Evolutionary conservation across 129 eudicot species (phyloP).

Genomic region (Pulicaria dysenterica): DNA sequence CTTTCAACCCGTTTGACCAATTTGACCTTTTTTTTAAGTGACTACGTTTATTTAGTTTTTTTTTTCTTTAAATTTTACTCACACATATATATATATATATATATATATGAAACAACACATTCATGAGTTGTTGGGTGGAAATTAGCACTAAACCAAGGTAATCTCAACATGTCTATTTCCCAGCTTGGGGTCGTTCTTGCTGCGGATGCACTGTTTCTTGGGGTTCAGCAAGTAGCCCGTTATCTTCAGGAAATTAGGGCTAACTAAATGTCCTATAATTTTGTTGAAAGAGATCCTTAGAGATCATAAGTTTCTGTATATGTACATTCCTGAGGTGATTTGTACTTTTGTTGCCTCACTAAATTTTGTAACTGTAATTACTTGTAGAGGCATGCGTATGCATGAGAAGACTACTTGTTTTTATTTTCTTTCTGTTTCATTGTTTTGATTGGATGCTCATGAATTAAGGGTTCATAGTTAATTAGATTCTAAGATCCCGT

Average conservation of each 20-base stretch:
- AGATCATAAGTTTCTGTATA: constrained; percentile 3
- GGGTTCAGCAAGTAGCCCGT: constrained; percentile 68
- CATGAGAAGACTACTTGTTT: too few relatives aligned
- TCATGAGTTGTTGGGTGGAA: background rate
- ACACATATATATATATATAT: background rate
- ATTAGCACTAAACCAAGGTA: background rate
- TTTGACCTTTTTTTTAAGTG: background rate
- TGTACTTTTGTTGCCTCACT: constrained; percentile 17
- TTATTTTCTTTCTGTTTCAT: too few relatives aligned
- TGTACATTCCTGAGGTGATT: constrained; percentile 22
- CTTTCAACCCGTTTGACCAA: background rate
- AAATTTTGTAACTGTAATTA: constrained; percentile 26
- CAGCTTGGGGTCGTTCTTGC: constrained; percentile 76
- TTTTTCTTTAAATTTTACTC: too few relatives aligned
- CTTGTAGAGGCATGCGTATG: constrained; percentile 6
- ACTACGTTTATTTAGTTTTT: too few relatives aligned
- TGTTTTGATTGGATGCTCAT: too few relatives aligned
- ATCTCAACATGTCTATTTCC: constrained; percentile 9
- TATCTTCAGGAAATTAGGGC: constrained; percentile 81
- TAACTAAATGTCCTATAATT: constrained; percentile 39
- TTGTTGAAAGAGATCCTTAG: background rate
- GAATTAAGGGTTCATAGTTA: too few relatives aligned
- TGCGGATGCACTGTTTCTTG: constrained; percentile 79
- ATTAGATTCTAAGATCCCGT: too few relatives aligned
- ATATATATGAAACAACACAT: background rate